A percentile compares a stretch with the other conserved stretches of the same genome.
Conservation (phyloP, 2,329 filamentous ascomycete genomes). For the Pseudogymnoascus sp. region DNA sequence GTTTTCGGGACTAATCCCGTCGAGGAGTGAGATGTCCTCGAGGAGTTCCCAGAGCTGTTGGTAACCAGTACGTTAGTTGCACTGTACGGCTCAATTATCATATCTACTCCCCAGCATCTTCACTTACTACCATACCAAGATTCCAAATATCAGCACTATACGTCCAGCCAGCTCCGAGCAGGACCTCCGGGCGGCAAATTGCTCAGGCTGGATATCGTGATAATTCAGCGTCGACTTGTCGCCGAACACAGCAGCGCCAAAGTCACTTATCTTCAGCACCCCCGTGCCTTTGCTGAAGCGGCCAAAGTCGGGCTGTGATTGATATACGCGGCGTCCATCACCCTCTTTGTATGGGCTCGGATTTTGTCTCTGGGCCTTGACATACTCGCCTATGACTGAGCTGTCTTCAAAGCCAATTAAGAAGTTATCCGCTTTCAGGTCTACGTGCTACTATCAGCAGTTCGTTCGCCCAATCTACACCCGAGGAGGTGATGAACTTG, state of each 20-base stretch:
- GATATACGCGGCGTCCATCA: neutral
- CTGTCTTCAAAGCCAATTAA: neutral
- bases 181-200: neutral
- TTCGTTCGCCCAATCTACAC: neutral
- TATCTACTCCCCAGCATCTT: neutral
- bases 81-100: neutral
- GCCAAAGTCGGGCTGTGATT: neutral
- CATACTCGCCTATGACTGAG: neutral
- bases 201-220: neutral
- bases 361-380: neutral
- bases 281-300: neutral
- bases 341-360: neutral
- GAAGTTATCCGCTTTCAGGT: neutral
- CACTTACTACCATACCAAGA: neutral
- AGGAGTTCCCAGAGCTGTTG: constrained; percentile 14
- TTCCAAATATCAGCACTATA: neutral
- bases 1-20: neutral
- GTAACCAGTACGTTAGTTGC: neutral
- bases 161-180: neutral
- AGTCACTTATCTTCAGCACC: neutral
- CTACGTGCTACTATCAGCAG: neutral
- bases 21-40: constrained; percentile 12
- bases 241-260: neutral
- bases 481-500: neutral
- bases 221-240: neutral